Conservation (phyloP, 2,329 filamentous ascomycete species). For the Fusarium lyarnte region DNA sequence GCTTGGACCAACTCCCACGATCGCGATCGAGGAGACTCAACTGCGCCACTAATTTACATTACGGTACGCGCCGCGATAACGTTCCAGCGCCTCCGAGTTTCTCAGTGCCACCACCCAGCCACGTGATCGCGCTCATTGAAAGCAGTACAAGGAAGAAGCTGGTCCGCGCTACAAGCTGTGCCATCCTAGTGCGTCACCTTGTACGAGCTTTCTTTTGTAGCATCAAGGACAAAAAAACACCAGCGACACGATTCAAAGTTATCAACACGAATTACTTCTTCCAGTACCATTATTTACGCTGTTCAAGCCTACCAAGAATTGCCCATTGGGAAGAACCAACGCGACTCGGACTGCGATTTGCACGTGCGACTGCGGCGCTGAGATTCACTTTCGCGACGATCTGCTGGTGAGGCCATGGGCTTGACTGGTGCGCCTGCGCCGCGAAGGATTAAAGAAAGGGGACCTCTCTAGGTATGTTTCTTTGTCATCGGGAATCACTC, state of each 20-base stretch:
- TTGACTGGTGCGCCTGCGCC: constrained; percentile 43
- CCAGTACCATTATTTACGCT: background rate
- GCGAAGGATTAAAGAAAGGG: constrained; percentile 47
- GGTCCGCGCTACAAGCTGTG: constrained; percentile 24
- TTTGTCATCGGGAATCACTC: background rate
- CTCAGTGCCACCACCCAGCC: background rate
- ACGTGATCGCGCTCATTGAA: constrained; percentile 36
- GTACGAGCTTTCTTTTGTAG: constrained; percentile 28
- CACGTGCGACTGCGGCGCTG: constrained; percentile 22
- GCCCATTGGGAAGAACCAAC: constrained; percentile 20
- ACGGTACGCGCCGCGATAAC: constrained; percentile 23
- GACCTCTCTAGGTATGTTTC: constrained; percentile 43
- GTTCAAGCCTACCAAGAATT: background rate
- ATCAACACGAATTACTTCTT: background rate
- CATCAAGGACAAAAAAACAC: constrained; percentile 15
- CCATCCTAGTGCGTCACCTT: constrained; percentile 42
- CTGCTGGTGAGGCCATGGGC: constrained; percentile 49
- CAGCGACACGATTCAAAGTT: background rate
- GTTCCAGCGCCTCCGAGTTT: constrained; percentile 21
- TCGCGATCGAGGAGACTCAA: constrained; percentile 23
- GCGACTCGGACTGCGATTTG: constrained; percentile 18
- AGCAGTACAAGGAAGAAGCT: constrained; percentile 36
- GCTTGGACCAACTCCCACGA: constrained; percentile 28
- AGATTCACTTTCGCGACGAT: constrained; percentile 23
- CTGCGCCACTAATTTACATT: constrained; percentile 12